Percentiles rank a stretch among this genome's conserved stretches.
Evolutionary conservation across 768 basidiomycete genomes (phyloP).

Genomic region (Cytidiella melzeri): DNA sequence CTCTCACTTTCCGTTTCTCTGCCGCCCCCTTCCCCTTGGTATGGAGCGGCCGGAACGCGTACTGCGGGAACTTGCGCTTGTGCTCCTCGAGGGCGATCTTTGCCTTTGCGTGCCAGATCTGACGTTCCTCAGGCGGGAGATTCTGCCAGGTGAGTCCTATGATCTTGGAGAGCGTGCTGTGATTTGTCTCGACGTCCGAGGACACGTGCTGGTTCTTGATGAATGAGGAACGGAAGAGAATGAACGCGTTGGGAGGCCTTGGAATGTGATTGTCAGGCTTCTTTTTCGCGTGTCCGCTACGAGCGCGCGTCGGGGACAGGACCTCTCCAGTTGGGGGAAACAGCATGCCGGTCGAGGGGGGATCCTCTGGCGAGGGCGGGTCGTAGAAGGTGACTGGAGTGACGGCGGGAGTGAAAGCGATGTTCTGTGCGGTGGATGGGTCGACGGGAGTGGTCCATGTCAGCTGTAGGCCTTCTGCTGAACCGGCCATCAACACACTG

Average conservation of each 20-base stretch:
- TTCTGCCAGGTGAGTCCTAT: slow-evolving; percentile 81
- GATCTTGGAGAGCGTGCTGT: slow-evolving; percentile 79
- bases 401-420: slow-evolving; percentile 54
- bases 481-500: slow-evolving; percentile 8
- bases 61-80: slow-evolving; percentile 68
- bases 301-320: slow-evolving; percentile 10
- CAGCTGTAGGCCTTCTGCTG: slow-evolving; percentile 30
- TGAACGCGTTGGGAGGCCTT: slow-evolving; percentile 82
- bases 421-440: slow-evolving; percentile 30
- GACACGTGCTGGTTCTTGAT: slow-evolving; percentile 76
- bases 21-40: slow-evolving; percentile 31
- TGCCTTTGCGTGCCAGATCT: slow-evolving; percentile 74
- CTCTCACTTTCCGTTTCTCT: slow-evolving; percentile 53
- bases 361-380: slow-evolving; percentile 32
- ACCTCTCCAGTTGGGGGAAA: slow-evolving; percentile 46
- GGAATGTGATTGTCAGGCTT: slow-evolving; percentile 74
- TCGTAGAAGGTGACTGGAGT: slow-evolving; percentile 55
- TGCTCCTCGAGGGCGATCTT: slow-evolving; percentile 69
- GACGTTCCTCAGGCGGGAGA: slow-evolving; percentile 66
- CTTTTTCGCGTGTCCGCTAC: slow-evolving; percentile 53
- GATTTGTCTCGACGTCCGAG: slow-evolving; percentile 73
- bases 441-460: slow-evolving; percentile 43
- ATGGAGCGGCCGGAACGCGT: slow-evolving; percentile 65
- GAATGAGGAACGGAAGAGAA: slow-evolving; percentile 79
- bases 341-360: slow-evolving; percentile 40